Conservation (phyloP, 805 yeast genomes). For the Spathaspora hagerdaliae region DNA sequence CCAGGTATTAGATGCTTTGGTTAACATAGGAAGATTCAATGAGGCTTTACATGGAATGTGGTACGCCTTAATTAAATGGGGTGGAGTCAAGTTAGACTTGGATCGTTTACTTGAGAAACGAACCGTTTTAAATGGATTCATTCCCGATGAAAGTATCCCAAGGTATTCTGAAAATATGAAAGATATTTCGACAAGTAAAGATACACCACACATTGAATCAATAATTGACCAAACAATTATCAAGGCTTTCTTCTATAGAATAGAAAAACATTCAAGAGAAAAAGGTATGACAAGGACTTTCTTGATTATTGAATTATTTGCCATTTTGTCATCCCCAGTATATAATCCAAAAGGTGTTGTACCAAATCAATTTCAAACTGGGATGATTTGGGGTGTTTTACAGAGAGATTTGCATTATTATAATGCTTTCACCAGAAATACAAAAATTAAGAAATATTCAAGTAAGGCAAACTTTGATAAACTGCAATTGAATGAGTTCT, state of each 20-base stretch:
- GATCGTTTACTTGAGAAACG: background rate
- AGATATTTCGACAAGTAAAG: background rate
- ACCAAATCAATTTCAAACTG: constrained; percentile 12
- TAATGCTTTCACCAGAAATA: constrained; percentile 11
- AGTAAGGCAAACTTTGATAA: constrained; percentile 9
- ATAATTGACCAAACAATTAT: constrained; percentile 25
- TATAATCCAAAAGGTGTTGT: constrained; percentile 16
- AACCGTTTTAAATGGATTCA: background rate
- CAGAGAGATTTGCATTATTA: constrained; percentile 13
- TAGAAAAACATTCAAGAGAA: constrained; percentile 19
- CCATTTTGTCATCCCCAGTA: constrained; percentile 15
- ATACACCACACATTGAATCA: background rate
- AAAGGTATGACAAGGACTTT: constrained; percentile 15
- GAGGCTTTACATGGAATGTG: constrained; percentile 30
- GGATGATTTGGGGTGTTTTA: constrained; percentile 24
- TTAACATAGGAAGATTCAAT: constrained; percentile 24
- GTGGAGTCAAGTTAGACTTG: constrained; percentile 8
- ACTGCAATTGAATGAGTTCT: constrained; percentile 18
- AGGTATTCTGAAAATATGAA: background rate
- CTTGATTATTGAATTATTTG: constrained; percentile 23
- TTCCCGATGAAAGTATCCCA: background rate
- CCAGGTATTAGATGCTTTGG: constrained; percentile 26
- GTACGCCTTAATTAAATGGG: constrained; percentile 32
- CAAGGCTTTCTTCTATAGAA: constrained; percentile 31
- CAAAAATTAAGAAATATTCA: constrained; percentile 5